These are phyloP conservation scores for Teratosphaeriaceae sp. DNA, from an alignment of 2,329 filamentous ascomycete genomes.

Conservation along the genomic window DNA sequence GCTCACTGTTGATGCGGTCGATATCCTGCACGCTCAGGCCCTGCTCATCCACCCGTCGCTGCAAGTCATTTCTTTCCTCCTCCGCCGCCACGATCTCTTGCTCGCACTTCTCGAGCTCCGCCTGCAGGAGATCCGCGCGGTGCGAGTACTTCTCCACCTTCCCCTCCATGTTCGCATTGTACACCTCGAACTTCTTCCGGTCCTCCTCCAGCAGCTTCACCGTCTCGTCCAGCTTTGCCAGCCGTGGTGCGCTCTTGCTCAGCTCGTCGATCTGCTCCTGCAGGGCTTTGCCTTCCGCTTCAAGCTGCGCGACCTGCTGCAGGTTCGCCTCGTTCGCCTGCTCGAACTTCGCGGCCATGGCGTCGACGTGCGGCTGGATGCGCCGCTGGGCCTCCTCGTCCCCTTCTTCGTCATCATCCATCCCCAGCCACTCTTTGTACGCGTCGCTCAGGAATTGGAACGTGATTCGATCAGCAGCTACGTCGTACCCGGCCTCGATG, in stretches of 20 bases:
- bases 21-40: conserved; percentile 98
- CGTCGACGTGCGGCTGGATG: conserved; percentile 74
- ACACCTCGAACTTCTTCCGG: conserved; percentile 89
- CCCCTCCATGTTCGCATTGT: conserved; percentile 76
- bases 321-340: conserved; percentile 76
- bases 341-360: conserved; percentile 85
- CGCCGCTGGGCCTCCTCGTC: conserved; percentile 73
- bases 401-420: conserved; percentile 71
- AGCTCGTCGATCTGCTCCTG: conserved; percentile 83
- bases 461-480: conserved; percentile 84
- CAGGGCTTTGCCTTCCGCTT: conserved; percentile 75
- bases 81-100: conserved; percentile 73
- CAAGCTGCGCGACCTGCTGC: conserved; percentile 75
- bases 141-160: conserved; percentile 85
- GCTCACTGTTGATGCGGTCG: conserved; percentile 95
- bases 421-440: conserved; percentile 88
- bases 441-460: conserved; percentile 86
- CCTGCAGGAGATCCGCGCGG: conserved; percentile 73
- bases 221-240: conserved; percentile 76
- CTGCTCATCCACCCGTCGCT: conserved; percentile 82
- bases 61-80: conserved; percentile 70
- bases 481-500: conserved; percentile 78
- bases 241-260: conserved; percentile 77
- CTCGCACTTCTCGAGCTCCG: conserved; percentile 74
- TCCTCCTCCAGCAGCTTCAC: conserved; percentile 94